Base-by-base conservation (phyloP, 768 basidiomycete genomes). In the Naganishia vaughanmartiniae region DNA sequence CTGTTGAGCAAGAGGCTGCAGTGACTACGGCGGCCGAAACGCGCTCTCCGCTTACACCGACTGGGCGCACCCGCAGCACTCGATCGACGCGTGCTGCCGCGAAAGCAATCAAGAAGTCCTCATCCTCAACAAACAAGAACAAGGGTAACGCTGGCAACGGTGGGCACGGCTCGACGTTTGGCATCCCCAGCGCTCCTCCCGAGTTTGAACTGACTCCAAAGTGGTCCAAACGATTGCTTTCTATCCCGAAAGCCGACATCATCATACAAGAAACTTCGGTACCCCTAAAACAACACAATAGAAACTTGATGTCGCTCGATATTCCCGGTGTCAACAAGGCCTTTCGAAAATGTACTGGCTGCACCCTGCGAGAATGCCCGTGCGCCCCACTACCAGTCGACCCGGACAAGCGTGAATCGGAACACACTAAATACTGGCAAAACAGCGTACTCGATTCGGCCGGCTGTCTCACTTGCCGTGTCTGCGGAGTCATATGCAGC, bases 261-360 rank as follows among this genome's bases (percentile, higher is more conserved):
- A n/a, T 63, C 24, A 63, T 63, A 7, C 36, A 26, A 39, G 39
- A 24, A 26, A 63, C 24, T 12, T 63, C 60, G 60, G 60, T 63
- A 34, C 60, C 60, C 14, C 60, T 63, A 15, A 39, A 42, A 45
- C 24, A 63, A 39, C 42, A 63, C 60, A 63, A 63, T 45, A 45
- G 36, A 21, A 63, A 63, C 33, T 63, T 63, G 60, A 63, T 63
- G 60, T 63, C 60, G 31, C 60, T 63, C 60, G 60, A 63, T 30
- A 63, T 63, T 46, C 60, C 60, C n/a, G 60, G 60, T 42, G 60
- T 63, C 60, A 63, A 63, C 60, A 63, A 45, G 42, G 60, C 39
- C 39, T 63, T 63, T n/a, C 36, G 60, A 42, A 63, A 63, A 45
- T 63, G 60, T 26, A 63, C 60, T 26, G 60, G 60, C 60, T 63